Evolutionary conservation across 164 flowering plant genomes (phyloP).

Genomic region (Kingdonia uniflora): DNA sequence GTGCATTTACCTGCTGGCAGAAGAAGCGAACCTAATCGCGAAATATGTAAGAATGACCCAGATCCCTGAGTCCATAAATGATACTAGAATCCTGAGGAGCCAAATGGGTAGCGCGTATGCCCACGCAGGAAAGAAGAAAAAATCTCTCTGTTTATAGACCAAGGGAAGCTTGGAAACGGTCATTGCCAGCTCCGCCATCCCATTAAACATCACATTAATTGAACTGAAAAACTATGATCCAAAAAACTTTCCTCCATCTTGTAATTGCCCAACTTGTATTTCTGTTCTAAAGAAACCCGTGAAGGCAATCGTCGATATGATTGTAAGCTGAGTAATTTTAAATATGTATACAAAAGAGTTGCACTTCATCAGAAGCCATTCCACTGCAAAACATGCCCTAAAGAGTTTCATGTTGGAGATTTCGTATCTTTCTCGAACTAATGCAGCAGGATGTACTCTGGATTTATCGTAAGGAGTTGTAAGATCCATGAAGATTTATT

Average conservation of each 20-base stretch:
- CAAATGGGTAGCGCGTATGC: constrained; percentile 54
- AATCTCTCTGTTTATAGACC: constrained; percentile 55
- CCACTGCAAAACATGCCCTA: constrained; percentile 43
- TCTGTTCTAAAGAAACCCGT: constrained; percentile 48
- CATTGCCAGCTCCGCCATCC: constrained; percentile 54
- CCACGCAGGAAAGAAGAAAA: constrained; percentile 55
- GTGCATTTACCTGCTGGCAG: constrained; percentile 39
- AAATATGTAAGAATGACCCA: constrained; percentile 48
- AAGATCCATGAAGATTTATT: constrained; percentile 25
- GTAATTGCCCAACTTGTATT: constrained; percentile 29
- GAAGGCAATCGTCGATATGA: constrained; percentile 37
- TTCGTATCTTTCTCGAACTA: constrained; percentile 37
- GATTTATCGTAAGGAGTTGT: constrained; percentile 33
- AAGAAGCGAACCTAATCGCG: constrained; percentile 45
- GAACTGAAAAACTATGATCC: constrained; percentile 54
- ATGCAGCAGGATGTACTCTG: constrained; percentile 42
- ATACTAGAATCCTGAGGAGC: constrained; percentile 44
- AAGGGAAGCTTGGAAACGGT: constrained; percentile 50
- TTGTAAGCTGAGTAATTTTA: constrained; percentile 47
- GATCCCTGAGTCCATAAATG: constrained; percentile 42
- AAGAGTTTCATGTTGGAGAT: constrained; percentile 42
- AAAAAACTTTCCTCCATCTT: constrained; percentile 38
- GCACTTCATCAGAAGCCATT: constrained; percentile 47
- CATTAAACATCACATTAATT: constrained; percentile 56
- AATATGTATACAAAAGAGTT: constrained; percentile 45